phyloP scores from a whole-genome alignment of 345 rosid species.

The Eutrema yunnanense region DNA sequence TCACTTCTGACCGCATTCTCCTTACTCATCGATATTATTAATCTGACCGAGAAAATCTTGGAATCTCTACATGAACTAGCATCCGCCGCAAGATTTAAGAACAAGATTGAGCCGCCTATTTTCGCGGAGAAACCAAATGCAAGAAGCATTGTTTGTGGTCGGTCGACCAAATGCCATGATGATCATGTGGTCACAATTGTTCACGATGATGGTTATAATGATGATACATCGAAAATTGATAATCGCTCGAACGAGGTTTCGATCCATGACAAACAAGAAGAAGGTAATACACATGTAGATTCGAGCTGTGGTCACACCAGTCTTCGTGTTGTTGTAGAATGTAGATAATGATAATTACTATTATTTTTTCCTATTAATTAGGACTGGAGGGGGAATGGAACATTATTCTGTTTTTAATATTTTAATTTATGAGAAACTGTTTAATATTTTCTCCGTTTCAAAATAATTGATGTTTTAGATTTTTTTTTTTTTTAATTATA shows the following conservation, averaged over 20 bases:
- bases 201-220: not conserved
- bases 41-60: conserved; percentile 43
- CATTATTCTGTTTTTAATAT: not conserved
- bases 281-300: not conserved
- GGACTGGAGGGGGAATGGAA: not conserved
- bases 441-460: too few species aligned
- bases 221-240: not conserved
- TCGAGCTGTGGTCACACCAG: not conserved
- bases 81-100: conserved; percentile 40
- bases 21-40: conserved; percentile 44
- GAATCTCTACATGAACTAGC: conserved; percentile 53
- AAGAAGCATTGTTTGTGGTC: not conserved
- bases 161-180: conserved; percentile 8
- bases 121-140: conserved; percentile 24
- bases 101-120: conserved; percentile 13
- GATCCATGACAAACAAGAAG: conserved; percentile 11
- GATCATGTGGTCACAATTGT: conserved; percentile 18
- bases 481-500: too few species aligned
- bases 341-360: conserved; percentile 1
- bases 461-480: too few species aligned
- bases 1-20: conserved; percentile 49
- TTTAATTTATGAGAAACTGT: not conserved
- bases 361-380: not conserved
- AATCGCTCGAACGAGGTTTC: not conserved
- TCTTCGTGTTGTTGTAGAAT: conserved; percentile 5